These are phyloP conservation scores for Papiliotrema flavescens DNA, from an alignment of 1,284 basidiomycete species.

Conservation along the genomic window DNA sequence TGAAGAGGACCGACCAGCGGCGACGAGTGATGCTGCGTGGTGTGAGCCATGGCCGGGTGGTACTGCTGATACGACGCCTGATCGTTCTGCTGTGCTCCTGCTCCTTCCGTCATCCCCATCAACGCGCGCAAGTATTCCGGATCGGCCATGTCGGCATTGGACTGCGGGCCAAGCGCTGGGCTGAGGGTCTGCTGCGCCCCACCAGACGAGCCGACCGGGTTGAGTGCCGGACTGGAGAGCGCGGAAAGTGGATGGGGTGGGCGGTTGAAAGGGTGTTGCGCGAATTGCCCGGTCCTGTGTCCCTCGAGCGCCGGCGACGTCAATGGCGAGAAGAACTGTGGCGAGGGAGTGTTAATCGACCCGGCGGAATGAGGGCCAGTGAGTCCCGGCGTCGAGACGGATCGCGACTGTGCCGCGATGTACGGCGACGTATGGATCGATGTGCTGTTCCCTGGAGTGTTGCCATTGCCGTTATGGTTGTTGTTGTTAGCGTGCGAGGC, in stretches of 20 bases:
- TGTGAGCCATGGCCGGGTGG: not conserved
- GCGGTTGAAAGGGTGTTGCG: conserved; percentile 19
- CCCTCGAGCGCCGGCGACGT: conserved; percentile 58
- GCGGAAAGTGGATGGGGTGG: conserved; percentile 37
- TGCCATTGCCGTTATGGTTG: not conserved
- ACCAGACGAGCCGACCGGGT: conserved; percentile 41
- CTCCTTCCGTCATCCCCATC: conserved; percentile 30
- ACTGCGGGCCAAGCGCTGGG: conserved; percentile 41
- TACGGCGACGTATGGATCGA: conserved; percentile 20
- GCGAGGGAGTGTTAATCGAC: conserved; percentile 20
- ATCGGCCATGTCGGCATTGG: conserved; percentile 28
- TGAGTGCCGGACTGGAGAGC: conserved; percentile 39
- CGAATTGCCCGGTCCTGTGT: conserved; percentile 26
- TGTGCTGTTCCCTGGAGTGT: conserved; percentile 3
- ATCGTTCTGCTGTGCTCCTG: conserved; percentile 8
- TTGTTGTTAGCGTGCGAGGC: conserved; percentile 15
- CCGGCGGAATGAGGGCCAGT: conserved; percentile 10
- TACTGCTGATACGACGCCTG: conserved; percentile 3
- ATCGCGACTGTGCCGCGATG: conserved; percentile 11
- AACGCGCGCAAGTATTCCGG: conserved; percentile 40
- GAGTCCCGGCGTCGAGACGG: conserved; percentile 23
- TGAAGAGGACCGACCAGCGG: conserved; percentile 5
- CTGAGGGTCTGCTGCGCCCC: conserved; percentile 46
- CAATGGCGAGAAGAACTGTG: conserved; percentile 57
- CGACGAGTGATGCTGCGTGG: conserved; percentile 10